Evolutionary conservation across 305 asterid species (phyloP).

Genomic region (Ajuga reptans): DNA sequence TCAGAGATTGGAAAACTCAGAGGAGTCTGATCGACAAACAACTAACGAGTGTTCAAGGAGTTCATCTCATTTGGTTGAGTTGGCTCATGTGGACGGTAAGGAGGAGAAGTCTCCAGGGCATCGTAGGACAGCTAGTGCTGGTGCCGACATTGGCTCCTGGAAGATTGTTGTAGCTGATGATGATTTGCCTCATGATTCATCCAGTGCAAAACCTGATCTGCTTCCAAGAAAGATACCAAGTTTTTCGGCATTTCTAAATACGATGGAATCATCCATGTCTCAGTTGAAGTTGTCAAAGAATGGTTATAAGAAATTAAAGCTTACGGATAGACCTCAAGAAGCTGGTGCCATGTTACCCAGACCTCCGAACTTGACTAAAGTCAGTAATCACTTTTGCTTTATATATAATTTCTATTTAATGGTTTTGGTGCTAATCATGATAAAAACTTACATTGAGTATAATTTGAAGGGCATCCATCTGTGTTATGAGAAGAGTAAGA

Average conservation of each 20-base stretch:
- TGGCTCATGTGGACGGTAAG: slow-evolving; percentile 35
- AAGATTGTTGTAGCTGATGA: slow-evolving; percentile 55
- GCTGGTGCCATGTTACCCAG: slow-evolving; percentile 42
- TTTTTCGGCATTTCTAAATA: slow-evolving; percentile 60
- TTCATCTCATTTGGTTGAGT: slow-evolving; percentile 43
- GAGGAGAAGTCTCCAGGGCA: slow-evolving; percentile 55
- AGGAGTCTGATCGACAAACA: slow-evolving; percentile 28
- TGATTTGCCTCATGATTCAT: slow-evolving; percentile 25
- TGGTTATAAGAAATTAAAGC: slow-evolving; percentile 68
- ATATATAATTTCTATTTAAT: slow-evolving; percentile 10
- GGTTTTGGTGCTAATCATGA: slow-evolving; percentile 16
- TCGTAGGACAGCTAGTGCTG: slow-evolving; percentile 88
- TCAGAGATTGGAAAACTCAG: slow-evolving; percentile 22
- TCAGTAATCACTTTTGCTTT: slow-evolving; percentile 27
- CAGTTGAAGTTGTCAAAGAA: slow-evolving; percentile 70
- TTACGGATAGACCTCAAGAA: slow-evolving; percentile 45
- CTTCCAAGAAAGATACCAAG: slow-evolving; percentile 79
- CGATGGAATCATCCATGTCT: slow-evolving; percentile 57
- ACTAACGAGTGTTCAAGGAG: slow-evolving; percentile 39
- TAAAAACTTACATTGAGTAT: slow-evolving; percentile 14
- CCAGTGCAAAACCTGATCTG: slow-evolving; percentile 35
- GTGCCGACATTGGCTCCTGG: slow-evolving; percentile 80
- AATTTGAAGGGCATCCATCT: slow-evolving; percentile 41
- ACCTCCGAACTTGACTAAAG: slow-evolving; percentile 54
- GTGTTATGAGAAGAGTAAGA: slow-evolving; percentile 65